These are phyloP conservation scores for Xanthoconium purpureum DNA, from an alignment of 768 basidiomycete species.

Conservation along the genomic window DNA sequence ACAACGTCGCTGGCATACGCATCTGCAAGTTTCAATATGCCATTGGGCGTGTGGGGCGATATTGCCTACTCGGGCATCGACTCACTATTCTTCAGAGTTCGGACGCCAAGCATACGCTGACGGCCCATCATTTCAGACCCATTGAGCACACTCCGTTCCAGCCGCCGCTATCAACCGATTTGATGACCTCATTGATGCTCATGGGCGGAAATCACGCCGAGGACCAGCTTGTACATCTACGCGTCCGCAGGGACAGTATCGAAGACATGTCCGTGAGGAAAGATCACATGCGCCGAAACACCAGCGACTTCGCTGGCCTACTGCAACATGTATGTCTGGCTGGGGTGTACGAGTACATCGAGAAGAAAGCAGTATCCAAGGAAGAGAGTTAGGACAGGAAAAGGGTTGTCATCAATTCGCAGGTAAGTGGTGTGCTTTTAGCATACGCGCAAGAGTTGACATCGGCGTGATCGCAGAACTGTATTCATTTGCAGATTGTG, in stretches of 20 bases:
- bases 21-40: constrained; percentile 84
- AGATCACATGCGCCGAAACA: constrained; percentile 74
- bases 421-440: constrained; percentile 46
- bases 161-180: constrained; percentile 87
- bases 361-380: constrained; percentile 52
- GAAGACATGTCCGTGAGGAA: constrained; percentile 46
- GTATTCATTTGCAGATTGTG: constrained; percentile 93
- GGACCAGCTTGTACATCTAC: constrained; percentile 88
- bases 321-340: constrained; percentile 93
- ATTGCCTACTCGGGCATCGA: constrained; percentile 58
- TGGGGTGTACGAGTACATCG: constrained; percentile 94
- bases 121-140: constrained; percentile 61
- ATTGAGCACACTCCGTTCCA: constrained; percentile 87
- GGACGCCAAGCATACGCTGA: constrained; percentile 72
- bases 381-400: constrained; percentile 71
- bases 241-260: constrained; percentile 46
- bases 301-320: constrained; percentile 78
- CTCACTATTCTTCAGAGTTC: constrained; percentile 64
- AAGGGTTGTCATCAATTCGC: constrained; percentile 93
- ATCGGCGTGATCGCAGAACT: constrained; percentile 52
- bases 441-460: background rate
- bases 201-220: constrained; percentile 98
- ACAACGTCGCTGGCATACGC: constrained; percentile 55
- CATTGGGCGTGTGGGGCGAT: constrained; percentile 82
- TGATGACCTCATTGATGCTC: constrained; percentile 84